Evolutionary conservation across 1,284 basidiomycete species (phyloP), one percentile per base, ranked within the genome.

Genomic region (Mrakiaceae sp.): DNA sequence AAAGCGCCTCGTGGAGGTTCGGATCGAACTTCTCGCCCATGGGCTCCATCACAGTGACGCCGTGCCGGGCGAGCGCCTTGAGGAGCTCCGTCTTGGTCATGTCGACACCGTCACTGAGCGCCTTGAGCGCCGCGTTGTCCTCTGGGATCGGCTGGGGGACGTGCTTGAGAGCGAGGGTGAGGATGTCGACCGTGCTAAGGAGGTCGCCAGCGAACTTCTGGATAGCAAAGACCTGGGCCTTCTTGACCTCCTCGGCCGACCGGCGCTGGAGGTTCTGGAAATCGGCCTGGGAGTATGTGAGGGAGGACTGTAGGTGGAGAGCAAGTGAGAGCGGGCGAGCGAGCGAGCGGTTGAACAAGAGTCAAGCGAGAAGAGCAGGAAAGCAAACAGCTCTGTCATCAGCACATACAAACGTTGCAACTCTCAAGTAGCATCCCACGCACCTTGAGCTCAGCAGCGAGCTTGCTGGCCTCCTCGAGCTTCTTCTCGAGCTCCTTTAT

Each of bases 201-300:
- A 98, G 83, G 78, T 97, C 91, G 61, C 75, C 75, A 10, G 95
- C 95, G 73, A 99, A 96, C 63, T 85, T 85, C 60, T 88, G 83
- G 74, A 98, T 94, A 66, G 93, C 94, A 77, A 88, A 95, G 77
- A 97, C 92, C 67, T 86, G 84, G 16, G 92, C 90, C 75, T 91
- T 89, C 74, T 88, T 84, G 80, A 91, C 93, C 78, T 98, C 95
- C 68, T 90, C 84, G 43, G 85, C 84, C 64, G 90, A 82, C 70
- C 94, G 91, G 66, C 92, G 87, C 74, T 94, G 90, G 60, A 97
- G 81, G 75, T 98, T 99, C 68, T 97, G 81, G 78, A 92, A 91
- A 79, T 98, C 95, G 69, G 95, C 96, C 74, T 90, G 87, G 66
- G 88, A 80, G 74, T 95, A 94, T 67, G 87, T 85, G 72, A 93